Conservation (phyloP, 208 protist species). For the Trypanosoma brucei region DNA sequence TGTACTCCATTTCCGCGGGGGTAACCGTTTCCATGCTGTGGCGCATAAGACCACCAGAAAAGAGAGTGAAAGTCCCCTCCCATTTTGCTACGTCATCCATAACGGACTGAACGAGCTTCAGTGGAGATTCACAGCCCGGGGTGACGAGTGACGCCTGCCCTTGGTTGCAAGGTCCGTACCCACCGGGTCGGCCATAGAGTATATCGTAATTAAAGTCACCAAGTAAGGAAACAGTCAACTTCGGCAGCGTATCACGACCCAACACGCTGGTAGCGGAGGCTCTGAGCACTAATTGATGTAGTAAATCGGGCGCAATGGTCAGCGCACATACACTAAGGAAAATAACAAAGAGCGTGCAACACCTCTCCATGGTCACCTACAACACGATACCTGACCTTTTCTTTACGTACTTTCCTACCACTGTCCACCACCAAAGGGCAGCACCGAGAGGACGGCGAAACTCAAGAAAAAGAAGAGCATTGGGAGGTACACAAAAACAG, state of each 20-base stretch:
- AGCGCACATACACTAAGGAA: neutral
- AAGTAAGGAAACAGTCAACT: conserved; percentile 25
- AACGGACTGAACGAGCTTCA: conserved; percentile 40
- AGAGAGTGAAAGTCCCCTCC: conserved; percentile 31
- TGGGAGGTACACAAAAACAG: no score
- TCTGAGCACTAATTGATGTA: neutral
- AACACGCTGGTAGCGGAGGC: neutral
- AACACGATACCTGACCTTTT: no score
- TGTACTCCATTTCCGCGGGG: conserved; percentile 7
- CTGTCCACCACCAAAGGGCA: no score
- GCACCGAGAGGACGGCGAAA: no score
- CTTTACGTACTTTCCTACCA: no score
- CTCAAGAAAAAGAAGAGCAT: no score
- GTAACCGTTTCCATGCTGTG: conserved; percentile 31
- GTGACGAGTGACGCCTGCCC: conserved; percentile 25
- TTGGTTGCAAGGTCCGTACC: conserved; percentile 44
- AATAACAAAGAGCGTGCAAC: neutral
- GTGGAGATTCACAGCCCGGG: conserved; percentile 54
- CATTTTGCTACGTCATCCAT: conserved; percentile 38
- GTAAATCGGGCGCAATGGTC: neutral
- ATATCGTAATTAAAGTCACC: conserved; percentile 79
- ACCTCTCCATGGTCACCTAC: neutral
- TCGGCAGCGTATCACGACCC: neutral
- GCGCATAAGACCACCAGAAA: conserved; percentile 65
- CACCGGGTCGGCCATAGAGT: conserved; percentile 43